Evolutionary conservation across 2,329 filamentous ascomycete species (phyloP).

Genomic region (Talaromyces sp.): DNA sequence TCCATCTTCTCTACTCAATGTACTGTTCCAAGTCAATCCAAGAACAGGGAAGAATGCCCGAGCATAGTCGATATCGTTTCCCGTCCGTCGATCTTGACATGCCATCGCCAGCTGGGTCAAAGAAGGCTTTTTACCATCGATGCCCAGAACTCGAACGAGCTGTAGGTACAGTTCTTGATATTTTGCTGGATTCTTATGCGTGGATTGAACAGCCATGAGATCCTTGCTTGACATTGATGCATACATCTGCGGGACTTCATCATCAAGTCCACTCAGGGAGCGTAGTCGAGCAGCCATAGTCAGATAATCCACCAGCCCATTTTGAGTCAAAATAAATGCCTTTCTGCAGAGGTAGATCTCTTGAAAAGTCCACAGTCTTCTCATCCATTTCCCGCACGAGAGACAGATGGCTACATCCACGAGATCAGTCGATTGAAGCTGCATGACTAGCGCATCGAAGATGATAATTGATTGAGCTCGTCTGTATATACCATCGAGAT

Average conservation of each 20-base stretch:
- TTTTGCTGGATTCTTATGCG: neutral
- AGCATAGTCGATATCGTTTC: slow-evolving; percentile 9
- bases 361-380: slow-evolving; percentile 6
- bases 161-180: neutral
- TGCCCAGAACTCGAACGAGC: neutral
- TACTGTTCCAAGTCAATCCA: neutral
- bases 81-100: neutral
- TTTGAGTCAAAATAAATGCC: neutral
- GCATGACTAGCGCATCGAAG: slow-evolving; percentile 9
- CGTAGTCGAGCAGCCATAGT: neutral
- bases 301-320: neutral
- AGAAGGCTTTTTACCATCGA: neutral
- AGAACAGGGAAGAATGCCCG: slow-evolving; percentile 7
- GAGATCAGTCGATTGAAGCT: slow-evolving; percentile 6
- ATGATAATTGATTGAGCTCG: neutral
- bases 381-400: slow-evolving; percentile 8
- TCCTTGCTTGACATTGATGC: neutral
- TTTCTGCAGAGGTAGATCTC: slow-evolving; percentile 6
- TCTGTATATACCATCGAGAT: neutral
- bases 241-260: neutral
- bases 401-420: neutral
- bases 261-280: neutral
- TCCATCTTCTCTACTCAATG: slow-evolving; percentile 4
- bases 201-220: neutral
- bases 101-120: slow-evolving; percentile 1